Percentiles rank a stretch among this genome's conserved stretches.
These are phyloP conservation scores for Ziziphus jujuba DNA, from an alignment of 306 rosid species.

Conservation along the genomic window DNA sequence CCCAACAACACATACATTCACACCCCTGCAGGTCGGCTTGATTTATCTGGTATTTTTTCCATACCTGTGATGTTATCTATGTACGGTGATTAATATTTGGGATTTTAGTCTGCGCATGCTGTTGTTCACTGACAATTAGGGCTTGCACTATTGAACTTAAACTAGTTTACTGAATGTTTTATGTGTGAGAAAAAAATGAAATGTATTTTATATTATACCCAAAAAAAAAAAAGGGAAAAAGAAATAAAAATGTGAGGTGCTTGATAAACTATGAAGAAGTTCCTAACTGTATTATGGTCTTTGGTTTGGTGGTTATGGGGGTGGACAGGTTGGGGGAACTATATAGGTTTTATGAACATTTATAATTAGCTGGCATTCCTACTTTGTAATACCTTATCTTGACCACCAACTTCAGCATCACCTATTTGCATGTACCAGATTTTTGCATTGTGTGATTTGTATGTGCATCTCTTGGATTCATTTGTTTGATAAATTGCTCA, in stretches of 20 bases:
- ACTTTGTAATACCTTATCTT: too few relatives aligned
- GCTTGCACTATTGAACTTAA: not conserved
- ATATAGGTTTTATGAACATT: too few relatives aligned
- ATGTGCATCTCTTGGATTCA: not conserved
- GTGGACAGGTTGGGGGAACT: too few relatives aligned
- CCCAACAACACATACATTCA: not conserved
- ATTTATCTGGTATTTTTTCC: conserved; percentile 1
- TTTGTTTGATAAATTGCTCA: not conserved
- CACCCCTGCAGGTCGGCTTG: not conserved
- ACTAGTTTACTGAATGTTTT: not conserved
- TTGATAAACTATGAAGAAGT: too few relatives aligned
- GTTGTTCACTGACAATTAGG: not conserved
- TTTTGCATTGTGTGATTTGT: not conserved
- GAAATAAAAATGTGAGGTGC: too few relatives aligned
- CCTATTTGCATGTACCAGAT: not conserved
- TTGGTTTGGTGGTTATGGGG: not conserved
- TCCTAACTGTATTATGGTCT: not conserved
- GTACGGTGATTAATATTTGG: not conserved
- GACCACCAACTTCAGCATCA: not conserved
- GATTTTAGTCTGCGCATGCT: not conserved
- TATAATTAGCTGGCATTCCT: too few relatives aligned
- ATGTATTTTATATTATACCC: too few relatives aligned
- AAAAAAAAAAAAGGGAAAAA: too few relatives aligned
- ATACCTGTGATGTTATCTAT: not conserved
- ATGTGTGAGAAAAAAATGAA: not conserved